These are phyloP conservation scores for Populus tremula DNA, from an alignment of 345 rosid genomes.

Conservation along the genomic window DNA sequence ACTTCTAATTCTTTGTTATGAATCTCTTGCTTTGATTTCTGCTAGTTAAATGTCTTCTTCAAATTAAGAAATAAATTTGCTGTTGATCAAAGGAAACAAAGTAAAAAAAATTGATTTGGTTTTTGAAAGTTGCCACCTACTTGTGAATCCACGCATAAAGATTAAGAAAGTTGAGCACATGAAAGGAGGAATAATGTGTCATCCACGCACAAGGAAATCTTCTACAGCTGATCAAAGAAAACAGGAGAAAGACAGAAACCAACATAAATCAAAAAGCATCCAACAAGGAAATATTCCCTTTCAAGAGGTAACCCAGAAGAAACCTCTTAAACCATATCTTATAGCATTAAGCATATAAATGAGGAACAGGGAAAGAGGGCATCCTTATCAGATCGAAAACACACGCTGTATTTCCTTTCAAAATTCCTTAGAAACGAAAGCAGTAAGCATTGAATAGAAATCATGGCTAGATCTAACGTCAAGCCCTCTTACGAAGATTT, in stretches of 20 bases:
- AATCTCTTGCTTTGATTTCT: no score
- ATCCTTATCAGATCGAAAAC: not conserved
- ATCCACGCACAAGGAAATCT: not conserved
- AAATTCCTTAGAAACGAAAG: not conserved
- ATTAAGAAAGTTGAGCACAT: not conserved
- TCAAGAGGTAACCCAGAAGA: constrained; percentile 13
- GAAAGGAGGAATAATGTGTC: not conserved
- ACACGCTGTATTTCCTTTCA: not conserved
- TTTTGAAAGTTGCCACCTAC: no score
- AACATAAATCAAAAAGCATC: not conserved
- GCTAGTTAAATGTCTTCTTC: no score
- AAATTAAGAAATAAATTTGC: no score
- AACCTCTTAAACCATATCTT: constrained; percentile 1
- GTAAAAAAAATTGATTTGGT: no score
- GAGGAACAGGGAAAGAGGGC: no score
- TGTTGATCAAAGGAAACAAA: no score
- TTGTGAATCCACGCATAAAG: no score
- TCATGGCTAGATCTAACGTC: constrained; percentile 7
- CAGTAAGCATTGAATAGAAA: not conserved
- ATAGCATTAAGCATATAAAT: not conserved
- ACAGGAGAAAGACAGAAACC: not conserved
- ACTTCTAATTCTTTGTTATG: no score
- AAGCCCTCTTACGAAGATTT: constrained; percentile 34
- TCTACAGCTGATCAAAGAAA: not conserved
- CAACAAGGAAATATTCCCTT: constrained; percentile 7